Percentiles rank a stretch among this genome's conserved stretches.
Conservation (phyloP, 2,329 filamentous ascomycete genomes). For the Rhytidhysteron rufulum region DNA sequence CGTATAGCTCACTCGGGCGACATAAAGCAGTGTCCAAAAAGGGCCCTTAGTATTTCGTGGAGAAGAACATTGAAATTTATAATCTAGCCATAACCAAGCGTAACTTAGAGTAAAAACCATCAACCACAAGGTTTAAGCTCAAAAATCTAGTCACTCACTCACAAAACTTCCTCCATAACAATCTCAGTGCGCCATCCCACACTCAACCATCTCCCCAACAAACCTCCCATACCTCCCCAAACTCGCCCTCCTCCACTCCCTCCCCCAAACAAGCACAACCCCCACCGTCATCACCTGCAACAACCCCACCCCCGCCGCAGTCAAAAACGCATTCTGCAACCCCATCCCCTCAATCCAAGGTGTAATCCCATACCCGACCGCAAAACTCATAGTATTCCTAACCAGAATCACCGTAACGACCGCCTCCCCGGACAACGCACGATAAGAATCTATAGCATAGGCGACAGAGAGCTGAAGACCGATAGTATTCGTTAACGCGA, state of each 20-base stretch:
- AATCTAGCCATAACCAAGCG: no score
- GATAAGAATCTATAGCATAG: conserved; percentile 50
- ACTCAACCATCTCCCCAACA: conserved; percentile 15
- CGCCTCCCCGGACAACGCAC: conserved; percentile 46
- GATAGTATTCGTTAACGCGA: conserved; percentile 42
- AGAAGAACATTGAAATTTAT: no score
- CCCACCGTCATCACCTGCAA: conserved; percentile 38
- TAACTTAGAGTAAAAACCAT: no score
- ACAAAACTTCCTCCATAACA: no score
- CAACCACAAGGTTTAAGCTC: no score
- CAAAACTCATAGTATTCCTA: conserved; percentile 50
- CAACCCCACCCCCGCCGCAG: conserved; percentile 41
- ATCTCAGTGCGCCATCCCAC: conserved; percentile 16
- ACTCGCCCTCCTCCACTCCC: conserved; percentile 31
- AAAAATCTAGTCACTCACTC: no score
- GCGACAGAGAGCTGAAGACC: conserved; percentile 42
- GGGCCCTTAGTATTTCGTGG: no score
- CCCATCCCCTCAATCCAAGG: conserved; percentile 44
- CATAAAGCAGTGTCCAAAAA: no score
- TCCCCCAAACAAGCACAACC: conserved; percentile 49
- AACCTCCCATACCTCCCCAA: conserved; percentile 12
- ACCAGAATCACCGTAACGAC: conserved; percentile 50
- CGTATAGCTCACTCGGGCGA: no score
- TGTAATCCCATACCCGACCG: conserved; percentile 49
- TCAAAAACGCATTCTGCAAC: conserved; percentile 41